Base-by-base conservation (phyloP, 257 asterid species). In the Salvia rosmarinus region DNA sequence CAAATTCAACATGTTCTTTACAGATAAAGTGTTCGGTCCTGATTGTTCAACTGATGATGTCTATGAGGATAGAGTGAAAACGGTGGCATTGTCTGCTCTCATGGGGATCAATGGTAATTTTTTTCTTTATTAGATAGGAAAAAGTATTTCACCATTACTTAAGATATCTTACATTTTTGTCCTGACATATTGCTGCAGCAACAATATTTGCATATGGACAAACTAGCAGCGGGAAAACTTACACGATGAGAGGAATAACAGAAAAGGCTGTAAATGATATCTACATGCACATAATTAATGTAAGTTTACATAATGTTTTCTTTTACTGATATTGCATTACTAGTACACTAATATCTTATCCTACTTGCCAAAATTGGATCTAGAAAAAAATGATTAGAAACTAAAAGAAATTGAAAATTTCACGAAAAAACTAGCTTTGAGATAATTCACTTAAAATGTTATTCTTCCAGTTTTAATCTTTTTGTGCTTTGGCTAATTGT, bases 131-230 rank as follows among this genome's bases (percentile, higher is more conserved):
- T 37, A 39, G 20, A 37, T 51, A n/a, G 46, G 70, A 71, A 16
- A 50, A 20, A 32, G 10, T 71, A 6, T 2, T 10, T 39, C 13
- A 9, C 44, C 21, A 16, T 54, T 5, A 7, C 19, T 35, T 37
- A 0, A 32, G 68, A 25, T 72, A 44, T 75, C 70, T 74, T 1
- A 70, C 59, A 59, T 20, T 63, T 11, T 60, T 60, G 6, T 42
- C 23, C 73, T 58, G 47, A 64, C 55, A 28, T 71, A 35, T 85
- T 73, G n/a, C 68, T 79, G 82, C 86, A 93, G 98, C 98, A 58
- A 93, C 98, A 34, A 87, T 93, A 79, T 93, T 93, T 87, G 98
- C 97, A 0, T 93, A 93, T 39, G 98, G 98, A 28, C 98, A 93
- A 79, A 90, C 98, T 13, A 93, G 98, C 88, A 93, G 98, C 72